A percentile compares a stretch with the other conserved stretches of the same genome.
Evolutionary conservation across 768 basidiomycete species (phyloP).

Genomic region (Serpula lacrymans): DNA sequence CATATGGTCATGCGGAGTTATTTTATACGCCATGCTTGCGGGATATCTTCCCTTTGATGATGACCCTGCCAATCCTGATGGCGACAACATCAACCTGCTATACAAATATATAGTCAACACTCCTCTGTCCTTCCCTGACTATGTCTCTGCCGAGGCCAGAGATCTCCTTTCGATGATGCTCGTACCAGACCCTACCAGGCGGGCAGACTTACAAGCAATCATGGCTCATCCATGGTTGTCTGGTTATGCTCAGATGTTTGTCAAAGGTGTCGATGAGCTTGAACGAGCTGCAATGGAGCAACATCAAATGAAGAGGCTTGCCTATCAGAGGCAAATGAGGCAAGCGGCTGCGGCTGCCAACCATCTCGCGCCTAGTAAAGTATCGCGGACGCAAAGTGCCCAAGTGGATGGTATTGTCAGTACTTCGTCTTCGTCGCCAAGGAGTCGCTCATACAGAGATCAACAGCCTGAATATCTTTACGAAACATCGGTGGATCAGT

Average conservation of each 20-base stretch:
- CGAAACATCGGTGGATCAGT: conserved; percentile 65
- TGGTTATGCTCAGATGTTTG: conserved; percentile 49
- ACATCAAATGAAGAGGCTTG: conserved; percentile 78
- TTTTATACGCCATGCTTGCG: conserved; percentile 94
- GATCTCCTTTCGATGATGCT: conserved; percentile 90
- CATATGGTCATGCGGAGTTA: conserved; percentile 96
- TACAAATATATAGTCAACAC: conserved; percentile 99
- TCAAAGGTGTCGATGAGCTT: conserved; percentile 69
- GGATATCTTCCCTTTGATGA: conserved; percentile 99
- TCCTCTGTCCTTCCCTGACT: conserved; percentile 94
- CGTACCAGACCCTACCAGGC: conserved; percentile 82
- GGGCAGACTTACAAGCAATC: conserved; percentile 72
- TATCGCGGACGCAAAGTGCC: conserved; percentile 52
- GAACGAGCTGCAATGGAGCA: conserved; percentile 80
- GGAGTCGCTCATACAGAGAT: conserved; percentile 47
- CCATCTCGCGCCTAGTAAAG: conserved; percentile 23
- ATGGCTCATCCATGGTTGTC: conserved; percentile 89
- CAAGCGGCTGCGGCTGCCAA: conserved; percentile 39
- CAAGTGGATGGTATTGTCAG: conserved; percentile 45
- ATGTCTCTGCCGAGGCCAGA: conserved; percentile 79
- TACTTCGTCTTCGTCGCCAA: conserved; percentile 28
- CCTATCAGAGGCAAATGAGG: conserved; percentile 80
- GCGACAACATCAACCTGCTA: conserved; percentile 97
- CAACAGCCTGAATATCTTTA: conserved; percentile 72
- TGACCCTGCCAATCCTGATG: conserved; percentile 97